Conservation (phyloP, 352 stramenopile species). For the Phytophthora cactorum region DNA sequence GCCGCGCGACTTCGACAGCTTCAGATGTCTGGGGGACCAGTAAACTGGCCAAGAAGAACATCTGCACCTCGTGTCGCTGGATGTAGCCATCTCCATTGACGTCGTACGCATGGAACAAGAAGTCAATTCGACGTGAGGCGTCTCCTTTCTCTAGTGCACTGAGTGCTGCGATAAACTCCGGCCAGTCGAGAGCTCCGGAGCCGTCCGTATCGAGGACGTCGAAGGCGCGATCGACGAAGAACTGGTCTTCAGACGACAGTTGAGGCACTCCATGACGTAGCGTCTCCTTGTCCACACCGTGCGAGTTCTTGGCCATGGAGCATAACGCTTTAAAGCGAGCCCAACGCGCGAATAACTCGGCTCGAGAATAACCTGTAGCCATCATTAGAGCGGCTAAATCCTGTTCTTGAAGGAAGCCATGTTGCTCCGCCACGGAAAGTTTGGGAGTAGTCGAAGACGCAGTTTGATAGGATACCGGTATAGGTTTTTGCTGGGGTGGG, state of each 20-base stretch:
- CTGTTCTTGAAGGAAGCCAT: constrained; percentile 69
- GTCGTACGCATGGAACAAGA: constrained; percentile 84
- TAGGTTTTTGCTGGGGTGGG: neutral
- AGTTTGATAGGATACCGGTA: neutral
- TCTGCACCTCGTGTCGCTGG: constrained; percentile 56
- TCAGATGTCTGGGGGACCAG: constrained; percentile 49
- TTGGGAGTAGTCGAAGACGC: neutral
- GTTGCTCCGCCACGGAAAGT: constrained; percentile 37
- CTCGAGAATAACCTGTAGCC: constrained; percentile 61
- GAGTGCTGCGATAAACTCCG: constrained; percentile 75
- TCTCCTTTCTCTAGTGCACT: constrained; percentile 72
- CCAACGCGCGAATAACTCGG: constrained; percentile 73
- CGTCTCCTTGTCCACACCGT: constrained; percentile 70
- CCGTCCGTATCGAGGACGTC: constrained; percentile 67
- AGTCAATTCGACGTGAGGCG: constrained; percentile 49
- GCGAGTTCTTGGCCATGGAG: constrained; percentile 51
- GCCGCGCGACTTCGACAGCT: constrained; percentile 51
- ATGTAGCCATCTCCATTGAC: constrained; percentile 70
- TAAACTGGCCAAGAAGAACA: constrained; percentile 72
- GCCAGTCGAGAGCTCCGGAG: constrained; percentile 71
- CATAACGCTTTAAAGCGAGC: constrained; percentile 77
- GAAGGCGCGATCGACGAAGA: constrained; percentile 80
- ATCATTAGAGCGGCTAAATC: constrained; percentile 51
- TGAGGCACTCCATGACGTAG: constrained; percentile 68
- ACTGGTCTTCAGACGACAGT: constrained; percentile 68